phyloP scores from a whole-genome alignment of 768 basidiomycete species.

The Suillus clintonianus region DNA sequence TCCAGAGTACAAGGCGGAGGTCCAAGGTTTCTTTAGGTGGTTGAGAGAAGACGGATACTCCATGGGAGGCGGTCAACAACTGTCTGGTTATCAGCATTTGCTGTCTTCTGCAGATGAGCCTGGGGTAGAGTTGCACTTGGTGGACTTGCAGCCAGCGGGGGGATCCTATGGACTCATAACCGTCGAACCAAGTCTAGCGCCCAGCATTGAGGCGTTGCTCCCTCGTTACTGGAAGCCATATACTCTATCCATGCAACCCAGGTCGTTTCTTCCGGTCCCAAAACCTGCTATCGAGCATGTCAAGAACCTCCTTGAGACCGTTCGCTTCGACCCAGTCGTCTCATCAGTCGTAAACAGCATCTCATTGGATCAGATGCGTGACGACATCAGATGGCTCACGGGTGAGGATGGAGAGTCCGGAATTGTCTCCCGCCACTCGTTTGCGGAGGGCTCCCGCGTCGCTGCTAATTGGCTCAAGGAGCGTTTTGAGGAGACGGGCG shows the following conservation, averaged over 20 bases:
- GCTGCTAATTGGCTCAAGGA: constrained; percentile 78
- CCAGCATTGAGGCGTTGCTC: constrained; percentile 58
- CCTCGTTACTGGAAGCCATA: constrained; percentile 76
- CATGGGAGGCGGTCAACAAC: constrained; percentile 9
- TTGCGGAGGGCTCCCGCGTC: constrained; percentile 60
- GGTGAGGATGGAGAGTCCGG: constrained; percentile 77
- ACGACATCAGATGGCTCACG: constrained; percentile 80
- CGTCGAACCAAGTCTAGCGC: constrained; percentile 41
- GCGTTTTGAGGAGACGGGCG: constrained; percentile 74
- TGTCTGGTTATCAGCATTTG: constrained; percentile 20
- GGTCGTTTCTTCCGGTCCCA: constrained; percentile 58
- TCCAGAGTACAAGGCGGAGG: constrained; percentile 31
- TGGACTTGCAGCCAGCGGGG: constrained; percentile 46
- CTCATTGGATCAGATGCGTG: constrained; percentile 62
- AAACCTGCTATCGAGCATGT: constrained; percentile 54
- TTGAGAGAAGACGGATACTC: constrained; percentile 18
- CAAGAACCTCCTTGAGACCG: constrained; percentile 51
- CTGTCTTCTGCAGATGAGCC: constrained; percentile 12
- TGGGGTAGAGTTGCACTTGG: constrained; percentile 1
- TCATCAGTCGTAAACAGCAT: constrained; percentile 70
- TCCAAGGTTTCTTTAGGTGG: constrained; percentile 39
- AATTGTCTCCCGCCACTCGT: constrained; percentile 82
- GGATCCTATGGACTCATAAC: constrained; percentile 51
- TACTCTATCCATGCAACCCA: constrained; percentile 53
- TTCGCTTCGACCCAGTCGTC: constrained; percentile 71